These are phyloP conservation scores for Cornus suecica DNA, from an alignment of 148 eudicot species.

Conservation along the genomic window DNA sequence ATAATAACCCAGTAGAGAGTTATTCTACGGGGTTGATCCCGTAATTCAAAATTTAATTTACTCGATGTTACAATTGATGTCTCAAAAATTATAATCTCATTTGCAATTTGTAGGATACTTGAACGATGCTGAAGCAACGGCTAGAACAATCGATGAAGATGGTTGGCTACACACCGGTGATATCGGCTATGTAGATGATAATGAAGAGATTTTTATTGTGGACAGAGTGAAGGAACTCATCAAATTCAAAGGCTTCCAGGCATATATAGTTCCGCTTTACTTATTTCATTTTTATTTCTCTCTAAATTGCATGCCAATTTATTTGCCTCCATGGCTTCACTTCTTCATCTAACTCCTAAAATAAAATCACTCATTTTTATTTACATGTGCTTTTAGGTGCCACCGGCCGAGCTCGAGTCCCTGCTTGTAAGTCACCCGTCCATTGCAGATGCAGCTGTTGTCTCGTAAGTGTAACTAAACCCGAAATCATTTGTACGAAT, in stretches of 20 bases:
- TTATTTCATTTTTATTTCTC: too few relatives aligned
- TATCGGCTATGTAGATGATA: constrained; percentile 72
- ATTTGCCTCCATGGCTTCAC: too few relatives aligned
- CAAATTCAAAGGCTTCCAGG: constrained; percentile 87
- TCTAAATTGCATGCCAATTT: too few relatives aligned
- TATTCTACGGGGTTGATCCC: too few relatives aligned
- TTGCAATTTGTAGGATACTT: constrained; percentile 43
- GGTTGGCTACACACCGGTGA: constrained; percentile 96
- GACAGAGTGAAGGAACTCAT: constrained; percentile 86
- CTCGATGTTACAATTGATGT: too few relatives aligned
- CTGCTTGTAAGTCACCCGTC: constrained; percentile 54
- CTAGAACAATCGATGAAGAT: constrained; percentile 62
- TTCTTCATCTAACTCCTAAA: too few relatives aligned
- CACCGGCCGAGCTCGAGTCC: constrained; percentile 88
- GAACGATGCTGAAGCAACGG: constrained; percentile 69
- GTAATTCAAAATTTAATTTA: too few relatives aligned
- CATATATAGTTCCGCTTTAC: not conserved
- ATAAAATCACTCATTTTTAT: too few relatives aligned
- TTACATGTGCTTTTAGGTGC: constrained; percentile 16
- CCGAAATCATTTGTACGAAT: too few relatives aligned
- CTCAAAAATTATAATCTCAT: not conserved
- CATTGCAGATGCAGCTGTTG: constrained; percentile 87
- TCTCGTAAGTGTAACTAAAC: constrained; percentile 51
- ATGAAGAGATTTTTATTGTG: constrained; percentile 80
- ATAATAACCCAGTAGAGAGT: too few relatives aligned